Conservation (phyloP, 148 eudicot species). For the Linanthus parryae region DNA sequence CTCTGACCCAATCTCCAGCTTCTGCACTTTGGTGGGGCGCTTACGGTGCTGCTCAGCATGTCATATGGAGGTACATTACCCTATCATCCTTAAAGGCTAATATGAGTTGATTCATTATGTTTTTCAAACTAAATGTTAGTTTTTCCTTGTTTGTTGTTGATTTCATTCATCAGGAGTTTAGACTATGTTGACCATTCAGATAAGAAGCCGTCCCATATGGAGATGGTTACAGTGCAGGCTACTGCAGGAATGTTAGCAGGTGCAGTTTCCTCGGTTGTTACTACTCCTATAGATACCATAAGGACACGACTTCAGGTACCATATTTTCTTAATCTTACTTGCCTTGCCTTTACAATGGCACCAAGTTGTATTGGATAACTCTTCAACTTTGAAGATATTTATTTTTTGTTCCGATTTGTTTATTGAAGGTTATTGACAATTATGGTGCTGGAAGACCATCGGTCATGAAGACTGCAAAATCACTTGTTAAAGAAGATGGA, state of each 20-base stretch:
- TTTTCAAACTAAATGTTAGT: background rate
- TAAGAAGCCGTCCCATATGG: conserved; percentile 54
- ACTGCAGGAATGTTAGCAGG: conserved; percentile 71
- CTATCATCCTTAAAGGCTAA: background rate
- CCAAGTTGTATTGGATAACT: too few relatives aligned
- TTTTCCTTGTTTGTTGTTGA: background rate
- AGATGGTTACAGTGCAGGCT: conserved; percentile 68
- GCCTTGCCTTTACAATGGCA: too few relatives aligned
- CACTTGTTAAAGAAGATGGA: conserved; percentile 59
- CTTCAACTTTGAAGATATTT: background rate
- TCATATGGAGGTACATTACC: conserved; percentile 58
- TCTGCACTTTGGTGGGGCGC: conserved; percentile 90
- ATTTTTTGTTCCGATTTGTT: background rate
- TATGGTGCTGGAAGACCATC: conserved; percentile 68
- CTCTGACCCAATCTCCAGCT: conserved; percentile 62
- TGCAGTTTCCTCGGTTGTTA: conserved; percentile 64
- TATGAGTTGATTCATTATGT: background rate
- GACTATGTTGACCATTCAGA: conserved; percentile 38
- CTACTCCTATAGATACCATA: conserved; percentile 75
- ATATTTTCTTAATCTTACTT: too few relatives aligned
- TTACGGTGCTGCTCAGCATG: conserved; percentile 65
- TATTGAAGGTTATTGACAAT: conserved; percentile 54
- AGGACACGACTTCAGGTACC: conserved; percentile 80
- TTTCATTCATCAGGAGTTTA: conserved; percentile 34
- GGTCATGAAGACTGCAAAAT: conserved; percentile 46